phyloP scores from a whole-genome alignment of 192 early-diverging fungal genomes.

The Phlyctochytrium bullatum region DNA sequence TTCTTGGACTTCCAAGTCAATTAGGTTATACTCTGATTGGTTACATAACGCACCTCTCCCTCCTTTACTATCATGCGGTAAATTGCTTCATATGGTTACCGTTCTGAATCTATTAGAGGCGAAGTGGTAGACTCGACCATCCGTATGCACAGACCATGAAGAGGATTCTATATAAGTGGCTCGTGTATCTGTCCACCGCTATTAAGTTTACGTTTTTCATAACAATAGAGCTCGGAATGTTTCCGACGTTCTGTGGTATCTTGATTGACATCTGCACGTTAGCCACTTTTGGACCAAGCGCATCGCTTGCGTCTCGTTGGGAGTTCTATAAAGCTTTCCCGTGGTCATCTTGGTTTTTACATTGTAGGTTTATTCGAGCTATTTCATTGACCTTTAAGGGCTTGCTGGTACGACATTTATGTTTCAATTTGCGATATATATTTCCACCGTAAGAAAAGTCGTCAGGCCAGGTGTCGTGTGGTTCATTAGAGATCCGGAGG shows the following conservation, averaged over 20 bases:
- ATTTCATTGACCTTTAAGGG: conserved; percentile 40
- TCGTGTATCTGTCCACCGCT: conserved; percentile 32
- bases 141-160: conserved; percentile 45
- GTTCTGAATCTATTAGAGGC: conserved; percentile 12
- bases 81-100: conserved; percentile 7
- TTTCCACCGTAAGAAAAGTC: conserved; percentile 74
- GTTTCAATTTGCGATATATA: conserved; percentile 89
- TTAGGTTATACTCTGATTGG: conserved; percentile 58
- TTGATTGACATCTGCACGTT: conserved; percentile 80
- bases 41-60: conserved; percentile 52
- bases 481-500: conserved; percentile 97
- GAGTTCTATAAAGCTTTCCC: conserved; percentile 60
- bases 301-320: conserved; percentile 55
- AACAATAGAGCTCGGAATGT: conserved; percentile 78
- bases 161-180: conserved; percentile 32
- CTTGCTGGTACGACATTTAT: conserved; percentile 89
- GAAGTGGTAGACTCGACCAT: conserved; percentile 32
- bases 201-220: conserved; percentile 82
- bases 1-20: too few relatives aligned
- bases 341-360: conserved; percentile 69
- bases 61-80: conserved; percentile 42
- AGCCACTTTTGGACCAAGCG: conserved; percentile 66
- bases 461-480: conserved; percentile 94
- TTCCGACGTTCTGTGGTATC: conserved; percentile 85
- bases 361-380: conserved; percentile 47